Percentiles rank a stretch among this genome's conserved stretches.
These are phyloP conservation scores for Lentinula lateritia DNA, from an alignment of 768 basidiomycete species.

Conservation along the genomic window DNA sequence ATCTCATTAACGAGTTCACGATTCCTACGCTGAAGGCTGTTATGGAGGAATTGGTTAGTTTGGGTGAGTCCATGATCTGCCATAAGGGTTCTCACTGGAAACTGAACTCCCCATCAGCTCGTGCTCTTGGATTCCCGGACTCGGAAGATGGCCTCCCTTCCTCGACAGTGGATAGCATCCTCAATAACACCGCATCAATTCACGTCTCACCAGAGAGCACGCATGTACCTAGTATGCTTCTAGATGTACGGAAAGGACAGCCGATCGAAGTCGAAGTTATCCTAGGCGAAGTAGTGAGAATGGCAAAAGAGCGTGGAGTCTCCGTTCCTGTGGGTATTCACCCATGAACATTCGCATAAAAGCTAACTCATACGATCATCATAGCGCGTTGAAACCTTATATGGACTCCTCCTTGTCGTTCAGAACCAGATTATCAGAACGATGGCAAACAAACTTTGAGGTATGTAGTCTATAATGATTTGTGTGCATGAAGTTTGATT, in stretches of 20 bases:
- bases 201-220: constrained; percentile 37
- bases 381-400: constrained; percentile 60
- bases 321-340: constrained; percentile 42
- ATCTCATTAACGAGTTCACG: constrained; percentile 34
- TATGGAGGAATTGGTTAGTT: constrained; percentile 37
- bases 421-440: constrained; percentile 56
- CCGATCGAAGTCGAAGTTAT: constrained; percentile 69
- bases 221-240: constrained; percentile 57
- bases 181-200: constrained; percentile 31
- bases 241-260: constrained; percentile 46
- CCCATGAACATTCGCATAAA: not conserved
- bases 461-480: not conserved
- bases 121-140: constrained; percentile 40
- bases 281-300: constrained; percentile 52
- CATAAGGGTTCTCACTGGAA: too few species aligned
- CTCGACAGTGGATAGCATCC: constrained; percentile 29
- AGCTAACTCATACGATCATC: not conserved
- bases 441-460: constrained; percentile 9
- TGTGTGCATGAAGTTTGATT: too few species aligned
- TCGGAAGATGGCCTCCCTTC: constrained; percentile 41
- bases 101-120: constrained; percentile 11
- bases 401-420: constrained; percentile 50
- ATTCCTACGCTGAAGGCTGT: constrained; percentile 42
- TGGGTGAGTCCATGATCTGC: constrained; percentile 23
- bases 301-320: constrained; percentile 40